Evolutionary conservation across 768 basidiomycete genomes (phyloP).

Genomic region (Termitomyces sp.): DNA sequence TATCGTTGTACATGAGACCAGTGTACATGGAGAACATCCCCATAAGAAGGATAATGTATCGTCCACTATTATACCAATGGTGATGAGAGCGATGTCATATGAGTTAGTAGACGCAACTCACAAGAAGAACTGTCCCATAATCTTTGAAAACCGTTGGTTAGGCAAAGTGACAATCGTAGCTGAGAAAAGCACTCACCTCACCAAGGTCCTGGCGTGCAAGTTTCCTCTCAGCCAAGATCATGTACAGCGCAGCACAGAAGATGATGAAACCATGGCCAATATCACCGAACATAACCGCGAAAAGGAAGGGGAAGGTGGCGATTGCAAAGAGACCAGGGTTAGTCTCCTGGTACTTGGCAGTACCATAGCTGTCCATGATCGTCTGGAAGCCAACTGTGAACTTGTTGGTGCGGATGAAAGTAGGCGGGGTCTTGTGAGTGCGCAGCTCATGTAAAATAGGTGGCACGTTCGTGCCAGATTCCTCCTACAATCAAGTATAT

Average conservation of each 20-base stretch:
- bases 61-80: slow-evolving; percentile 58
- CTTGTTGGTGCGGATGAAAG: slow-evolving; percentile 91
- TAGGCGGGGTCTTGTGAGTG: slow-evolving; percentile 91
- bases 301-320: slow-evolving; percentile 95
- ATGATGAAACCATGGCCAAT: slow-evolving; percentile 93
- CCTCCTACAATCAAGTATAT: slow-evolving; percentile 51
- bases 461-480: slow-evolving; percentile 87
- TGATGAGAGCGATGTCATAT: slow-evolving; percentile 2
- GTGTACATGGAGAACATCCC: slow-evolving; percentile 96
- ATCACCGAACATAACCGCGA: slow-evolving; percentile 99
- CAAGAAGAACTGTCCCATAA: slow-evolving; percentile 89
- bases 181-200: slow-evolving; percentile 47
- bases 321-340: slow-evolving; percentile 94
- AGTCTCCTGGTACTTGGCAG: slow-evolving; percentile 92
- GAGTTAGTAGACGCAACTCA: slow-evolving; percentile 38
- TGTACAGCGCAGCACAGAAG: slow-evolving; percentile 67
- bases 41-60: slow-evolving; percentile 98
- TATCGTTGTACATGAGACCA: slow-evolving; percentile 97
- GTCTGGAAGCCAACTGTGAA: slow-evolving; percentile 97
- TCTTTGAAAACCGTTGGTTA: slow-evolving; percentile 37
- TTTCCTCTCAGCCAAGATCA: slow-evolving; percentile 86
- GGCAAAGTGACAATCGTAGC: not conserved
- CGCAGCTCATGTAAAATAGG: slow-evolving; percentile 89
- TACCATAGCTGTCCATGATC: slow-evolving; percentile 97
- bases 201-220: slow-evolving; percentile 70